Conservation (phyloP, 371 early-diverging fungal species). For the Gilbertella persicaria region DNA sequence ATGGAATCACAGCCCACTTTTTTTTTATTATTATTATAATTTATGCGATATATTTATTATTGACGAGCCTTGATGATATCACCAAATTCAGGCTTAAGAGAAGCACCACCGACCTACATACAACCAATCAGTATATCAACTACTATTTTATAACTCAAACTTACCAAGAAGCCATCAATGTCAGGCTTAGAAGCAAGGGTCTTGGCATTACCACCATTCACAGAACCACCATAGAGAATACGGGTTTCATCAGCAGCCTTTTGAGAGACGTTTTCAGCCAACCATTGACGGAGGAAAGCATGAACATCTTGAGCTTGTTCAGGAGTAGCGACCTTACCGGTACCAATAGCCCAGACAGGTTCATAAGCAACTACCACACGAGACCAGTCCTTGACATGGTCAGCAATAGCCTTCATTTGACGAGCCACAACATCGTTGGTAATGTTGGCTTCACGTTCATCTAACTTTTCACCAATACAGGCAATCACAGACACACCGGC, state of each 20-base stretch:
- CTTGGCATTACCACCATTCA: constrained; percentile 77
- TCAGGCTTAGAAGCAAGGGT: constrained; percentile 70
- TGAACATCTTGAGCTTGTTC: constrained; percentile 98
- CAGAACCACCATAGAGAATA: constrained; percentile 96
- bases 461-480: constrained; percentile 97
- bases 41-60: constrained; percentile 17
- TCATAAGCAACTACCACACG: constrained; percentile 99
- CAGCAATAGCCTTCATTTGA: constrained; percentile 86
- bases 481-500: constrained; percentile 93
- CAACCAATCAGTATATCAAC: neutral
- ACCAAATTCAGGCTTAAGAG: constrained; percentile 87
- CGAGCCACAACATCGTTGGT: constrained; percentile 89
- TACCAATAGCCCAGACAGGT: constrained; percentile 99
- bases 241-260: constrained; percentile 86
- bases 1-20: too few species aligned
- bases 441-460: constrained; percentile 88
- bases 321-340: constrained; percentile 97
- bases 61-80: constrained; percentile 66
- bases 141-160: constrained; percentile 2
- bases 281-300: constrained; percentile 85
- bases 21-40: too few species aligned
- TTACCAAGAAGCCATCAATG: constrained; percentile 97
- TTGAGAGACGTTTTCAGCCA: constrained; percentile 78
- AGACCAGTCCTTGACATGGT: constrained; percentile 78
- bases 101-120: constrained; percentile 90